Conservation (phyloP, 768 basidiomycete species). For the Lentinula sp. region DNA sequence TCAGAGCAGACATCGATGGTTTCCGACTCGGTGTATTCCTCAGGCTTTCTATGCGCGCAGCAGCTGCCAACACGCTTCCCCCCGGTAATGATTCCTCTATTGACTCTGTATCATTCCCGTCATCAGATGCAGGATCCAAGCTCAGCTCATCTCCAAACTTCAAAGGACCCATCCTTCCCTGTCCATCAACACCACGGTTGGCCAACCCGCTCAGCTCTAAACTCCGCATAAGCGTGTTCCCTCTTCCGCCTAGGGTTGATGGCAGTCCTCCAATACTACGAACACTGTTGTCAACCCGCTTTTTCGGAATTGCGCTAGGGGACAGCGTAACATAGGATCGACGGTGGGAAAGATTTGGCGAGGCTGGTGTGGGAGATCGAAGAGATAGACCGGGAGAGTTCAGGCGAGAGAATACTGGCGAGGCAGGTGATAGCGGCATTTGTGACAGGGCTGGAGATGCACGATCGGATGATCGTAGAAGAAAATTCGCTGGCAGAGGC, state of each 20-base stretch:
- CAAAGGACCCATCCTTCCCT: neutral
- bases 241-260: slow-evolving; percentile 9
- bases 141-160: slow-evolving; percentile 11
- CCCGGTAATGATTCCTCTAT: slow-evolving; percentile 8
- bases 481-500: neutral
- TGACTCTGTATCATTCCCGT: slow-evolving; percentile 2
- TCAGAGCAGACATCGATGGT: neutral
- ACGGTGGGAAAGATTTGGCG: slow-evolving; percentile 16
- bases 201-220: slow-evolving; percentile 14
- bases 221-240: slow-evolving; percentile 15
- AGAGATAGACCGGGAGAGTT: neutral
- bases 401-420: neutral
- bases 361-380: slow-evolving; percentile 3
- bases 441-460: neutral
- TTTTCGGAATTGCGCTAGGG: slow-evolving; percentile 18
- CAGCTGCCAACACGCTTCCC: slow-evolving; percentile 21
- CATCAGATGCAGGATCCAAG: slow-evolving; percentile 11
- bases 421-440: neutral
- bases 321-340: slow-evolving; percentile 22
- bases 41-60: slow-evolving; percentile 21
- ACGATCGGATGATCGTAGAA: neutral
- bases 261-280: slow-evolving; percentile 12
- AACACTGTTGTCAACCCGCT: slow-evolving; percentile 26
- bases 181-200: slow-evolving; percentile 9
- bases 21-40: neutral